Conservation (phyloP, 2,329 filamentous ascomycete genomes). For the Sarocladium kiliense region DNA sequence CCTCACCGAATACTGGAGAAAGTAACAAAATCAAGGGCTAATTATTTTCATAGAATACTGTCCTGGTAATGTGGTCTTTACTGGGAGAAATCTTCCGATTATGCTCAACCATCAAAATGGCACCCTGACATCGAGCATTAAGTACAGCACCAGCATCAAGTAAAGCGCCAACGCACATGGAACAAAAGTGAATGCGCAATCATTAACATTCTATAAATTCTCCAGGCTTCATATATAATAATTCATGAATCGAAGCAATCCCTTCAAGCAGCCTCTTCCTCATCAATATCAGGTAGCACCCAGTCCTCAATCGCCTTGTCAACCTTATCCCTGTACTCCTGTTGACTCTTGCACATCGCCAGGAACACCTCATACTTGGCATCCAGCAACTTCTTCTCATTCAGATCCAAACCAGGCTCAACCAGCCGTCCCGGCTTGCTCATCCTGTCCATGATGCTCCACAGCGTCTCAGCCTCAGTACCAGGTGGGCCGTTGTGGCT, state of each 20-base stretch:
- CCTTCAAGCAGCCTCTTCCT: neutral
- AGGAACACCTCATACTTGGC: conserved; percentile 96
- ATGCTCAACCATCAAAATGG: too few relatives aligned
- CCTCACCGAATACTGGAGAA: too few relatives aligned
- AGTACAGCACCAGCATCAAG: neutral
- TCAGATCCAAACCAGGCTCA: conserved; percentile 72
- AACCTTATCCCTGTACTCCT: conserved; percentile 72
- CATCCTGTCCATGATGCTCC: conserved; percentile 97
- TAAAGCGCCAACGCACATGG: too few relatives aligned
- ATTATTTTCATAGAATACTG: too few relatives aligned
- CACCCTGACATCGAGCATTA: neutral
- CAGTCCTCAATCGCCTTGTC: conserved; percentile 53
- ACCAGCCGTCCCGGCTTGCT: conserved; percentile 88
- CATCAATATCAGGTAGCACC: conserved; percentile 12
- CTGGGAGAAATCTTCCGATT: too few relatives aligned
- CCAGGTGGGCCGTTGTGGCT: conserved; percentile 60
- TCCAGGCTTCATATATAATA: neutral
- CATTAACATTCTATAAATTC: neutral
- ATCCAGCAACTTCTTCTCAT: conserved; percentile 75
- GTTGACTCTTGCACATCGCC: conserved; percentile 83
- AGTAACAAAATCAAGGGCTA: too few relatives aligned
- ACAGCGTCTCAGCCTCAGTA: conserved; percentile 79
- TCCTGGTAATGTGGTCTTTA: too few relatives aligned
- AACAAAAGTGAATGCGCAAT: neutral
- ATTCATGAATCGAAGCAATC: neutral